phyloP scores from a whole-genome alignment of 352 stramenopile genomes.

The Phytophthora quininea region DNA sequence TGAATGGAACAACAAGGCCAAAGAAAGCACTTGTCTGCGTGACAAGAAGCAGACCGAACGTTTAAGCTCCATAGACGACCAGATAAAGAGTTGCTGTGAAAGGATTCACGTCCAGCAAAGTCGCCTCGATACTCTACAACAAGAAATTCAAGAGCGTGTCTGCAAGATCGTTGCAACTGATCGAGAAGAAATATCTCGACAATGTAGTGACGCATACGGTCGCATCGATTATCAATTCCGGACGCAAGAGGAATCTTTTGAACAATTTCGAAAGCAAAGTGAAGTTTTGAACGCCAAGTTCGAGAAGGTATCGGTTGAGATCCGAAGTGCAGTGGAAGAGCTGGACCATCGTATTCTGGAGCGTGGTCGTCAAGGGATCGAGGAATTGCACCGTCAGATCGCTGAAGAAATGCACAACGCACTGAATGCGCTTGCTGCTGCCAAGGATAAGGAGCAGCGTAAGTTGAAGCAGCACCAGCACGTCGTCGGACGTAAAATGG shows the following conservation, averaged over 20 bases:
- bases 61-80: slow-evolving; percentile 7
- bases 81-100: slow-evolving; percentile 23
- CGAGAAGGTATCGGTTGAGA: slow-evolving; percentile 15
- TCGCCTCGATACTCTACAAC: slow-evolving; percentile 10
- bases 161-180: slow-evolving; percentile 17
- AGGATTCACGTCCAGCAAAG: slow-evolving; percentile 21
- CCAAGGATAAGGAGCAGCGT: slow-evolving; percentile 26
- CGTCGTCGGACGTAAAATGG: slow-evolving; percentile 45
- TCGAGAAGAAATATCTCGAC: slow-evolving; percentile 26
- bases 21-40: no score
- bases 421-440: slow-evolving; percentile 20
- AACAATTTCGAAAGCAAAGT: slow-evolving; percentile 25
- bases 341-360: slow-evolving; percentile 28
- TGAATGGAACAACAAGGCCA: slow-evolving; percentile 17
- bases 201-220: slow-evolving; percentile 37
- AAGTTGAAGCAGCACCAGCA: slow-evolving; percentile 33
- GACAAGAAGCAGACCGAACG: slow-evolving; percentile 9
- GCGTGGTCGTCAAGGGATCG: slow-evolving; percentile 18
- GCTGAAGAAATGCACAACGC: slow-evolving; percentile 27
- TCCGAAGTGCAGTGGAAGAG: slow-evolving; percentile 15
- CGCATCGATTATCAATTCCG: slow-evolving; percentile 35
- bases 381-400: slow-evolving; percentile 18
- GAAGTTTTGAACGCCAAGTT: slow-evolving; percentile 9
- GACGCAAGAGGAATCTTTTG: slow-evolving; percentile 31
- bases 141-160: slow-evolving; percentile 17